These are phyloP conservation scores for Entrophospora sp. DNA, from an alignment of 192 early-diverging fungal genomes.

Conservation along the genomic window DNA sequence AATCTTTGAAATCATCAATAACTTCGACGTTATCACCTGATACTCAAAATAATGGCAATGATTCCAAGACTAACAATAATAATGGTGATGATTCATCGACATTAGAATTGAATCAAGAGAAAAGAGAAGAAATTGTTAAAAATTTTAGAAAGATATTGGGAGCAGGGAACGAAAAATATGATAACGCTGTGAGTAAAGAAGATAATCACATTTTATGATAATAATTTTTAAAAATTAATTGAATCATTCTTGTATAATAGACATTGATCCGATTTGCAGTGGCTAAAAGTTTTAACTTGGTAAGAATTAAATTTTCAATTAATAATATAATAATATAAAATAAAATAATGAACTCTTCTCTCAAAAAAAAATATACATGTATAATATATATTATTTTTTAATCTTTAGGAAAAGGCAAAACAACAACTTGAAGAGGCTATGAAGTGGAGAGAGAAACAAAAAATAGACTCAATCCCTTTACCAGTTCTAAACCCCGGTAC, in stretches of 20 bases:
- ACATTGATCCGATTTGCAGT: slow-evolving; percentile 51
- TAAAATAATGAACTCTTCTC: background rate
- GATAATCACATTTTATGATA: background rate
- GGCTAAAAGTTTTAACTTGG: slow-evolving; percentile 52
- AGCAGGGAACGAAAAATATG: slow-evolving; percentile 26
- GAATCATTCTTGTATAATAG: slow-evolving; percentile 25
- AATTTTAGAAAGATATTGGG: slow-evolving; percentile 27
- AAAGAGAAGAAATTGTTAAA: slow-evolving; percentile 14
- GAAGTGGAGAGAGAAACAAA: slow-evolving; percentile 51
- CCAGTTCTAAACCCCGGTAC: slow-evolving; percentile 45
- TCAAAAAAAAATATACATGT: background rate
- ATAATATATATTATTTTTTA: background rate
- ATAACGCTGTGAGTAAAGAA: slow-evolving; percentile 26
- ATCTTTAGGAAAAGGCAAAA: slow-evolving; percentile 46
- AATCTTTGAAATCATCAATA: too few species aligned
- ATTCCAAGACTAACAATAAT: too few species aligned
- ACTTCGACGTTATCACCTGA: too few species aligned
- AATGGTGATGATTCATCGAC: too few species aligned
- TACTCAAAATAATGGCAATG: too few species aligned
- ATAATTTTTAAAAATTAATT: background rate
- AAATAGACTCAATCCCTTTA: slow-evolving; percentile 50
- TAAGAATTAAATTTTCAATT: too few species aligned
- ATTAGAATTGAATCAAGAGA: background rate
- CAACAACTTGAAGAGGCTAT: slow-evolving; percentile 49
- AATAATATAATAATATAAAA: slow-evolving; percentile 15